Conservation (phyloP, 192 early-diverging fungal genomes). For the Coemansia sp. region DNA sequence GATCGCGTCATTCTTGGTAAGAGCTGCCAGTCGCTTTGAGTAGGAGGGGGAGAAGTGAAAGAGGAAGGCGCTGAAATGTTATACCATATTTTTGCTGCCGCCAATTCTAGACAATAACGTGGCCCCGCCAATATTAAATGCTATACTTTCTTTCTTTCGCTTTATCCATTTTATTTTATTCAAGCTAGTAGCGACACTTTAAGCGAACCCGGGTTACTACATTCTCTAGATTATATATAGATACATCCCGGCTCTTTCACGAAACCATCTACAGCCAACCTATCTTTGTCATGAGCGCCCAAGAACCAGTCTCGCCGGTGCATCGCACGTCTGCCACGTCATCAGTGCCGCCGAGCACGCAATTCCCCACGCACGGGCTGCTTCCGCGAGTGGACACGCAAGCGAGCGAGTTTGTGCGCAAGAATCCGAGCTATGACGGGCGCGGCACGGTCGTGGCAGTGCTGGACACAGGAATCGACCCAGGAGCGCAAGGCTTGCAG, state of each 20-base stretch:
- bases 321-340: neutral
- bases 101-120: neutral
- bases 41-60: neutral
- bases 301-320: neutral
- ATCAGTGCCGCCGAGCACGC: constrained; percentile 59
- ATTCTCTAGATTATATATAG: neutral
- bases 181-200: neutral
- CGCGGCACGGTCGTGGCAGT: constrained; percentile 86
- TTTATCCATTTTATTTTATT: neutral
- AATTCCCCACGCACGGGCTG: constrained; percentile 64
- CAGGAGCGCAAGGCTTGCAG: constrained; percentile 84
- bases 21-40: too few species aligned
- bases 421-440: constrained; percentile 83
- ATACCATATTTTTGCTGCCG: neutral
- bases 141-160: neutral
- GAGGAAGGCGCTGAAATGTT: too few species aligned
- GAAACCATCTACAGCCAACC: neutral
- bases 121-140: neutral
- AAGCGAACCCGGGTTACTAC: neutral
- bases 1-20: too few species aligned
- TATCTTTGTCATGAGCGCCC: constrained; percentile 9
- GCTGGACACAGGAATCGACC: constrained; percentile 95
- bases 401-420: constrained; percentile 76
- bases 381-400: constrained; percentile 80
- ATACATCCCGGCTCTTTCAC: neutral